Evolutionary conservation across 2,329 filamentous ascomycete species (phyloP), one percentile per base, ranked within the genome.

Genomic region (Diaporthe capsici): DNA sequence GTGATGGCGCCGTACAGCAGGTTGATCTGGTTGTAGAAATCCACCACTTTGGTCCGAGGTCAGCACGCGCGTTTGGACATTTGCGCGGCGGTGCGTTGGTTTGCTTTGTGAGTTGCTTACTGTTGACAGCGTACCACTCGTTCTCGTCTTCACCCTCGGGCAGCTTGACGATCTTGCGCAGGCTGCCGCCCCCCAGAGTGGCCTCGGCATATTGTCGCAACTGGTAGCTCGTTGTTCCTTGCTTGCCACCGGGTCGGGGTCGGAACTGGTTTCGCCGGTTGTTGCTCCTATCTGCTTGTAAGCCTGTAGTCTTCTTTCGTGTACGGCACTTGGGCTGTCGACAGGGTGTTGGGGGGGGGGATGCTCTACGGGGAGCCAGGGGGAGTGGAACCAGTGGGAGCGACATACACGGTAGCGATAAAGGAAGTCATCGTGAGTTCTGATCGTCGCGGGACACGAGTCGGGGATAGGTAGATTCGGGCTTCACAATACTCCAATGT

Each of bases 11-110:
- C 97, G 84, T 99, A 99, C 76, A 99, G 93, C 49, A 99, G 91
- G 86, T 99, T 99, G 88, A 99, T 98, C 86, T 99, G 97, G 88
- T 99, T 99, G 91, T 99, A 99, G 86, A 99, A 99, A 86, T 99
- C 97, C 87, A 99, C 97, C 88, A 99, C 96, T 98, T 80, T n/a
- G 25, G 57, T 51, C 70, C 55, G 60, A 17, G 31, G 42, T 73
- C 53, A 67, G 31, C 49, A 71, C 13, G 22, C 44, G 34, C 39
- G 31, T 55, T 3, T 6, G 37, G 25, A n/a, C 44, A 10, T 51
- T 20, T 37, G 68, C 75, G 47, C 57, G 55, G 51, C 53, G 37
- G 12, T 28, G 28, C n/a, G 44, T 17, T 17, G 51, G 28, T 28
- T 25, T 28, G 80, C 91, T 80, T 12, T 12, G 25, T 20, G 22